A percentile compares a stretch with the other conserved stretches of the same genome.
Conservation (phyloP, 2,329 filamentous ascomycete genomes). For the Decorospora gaudefroyi region DNA sequence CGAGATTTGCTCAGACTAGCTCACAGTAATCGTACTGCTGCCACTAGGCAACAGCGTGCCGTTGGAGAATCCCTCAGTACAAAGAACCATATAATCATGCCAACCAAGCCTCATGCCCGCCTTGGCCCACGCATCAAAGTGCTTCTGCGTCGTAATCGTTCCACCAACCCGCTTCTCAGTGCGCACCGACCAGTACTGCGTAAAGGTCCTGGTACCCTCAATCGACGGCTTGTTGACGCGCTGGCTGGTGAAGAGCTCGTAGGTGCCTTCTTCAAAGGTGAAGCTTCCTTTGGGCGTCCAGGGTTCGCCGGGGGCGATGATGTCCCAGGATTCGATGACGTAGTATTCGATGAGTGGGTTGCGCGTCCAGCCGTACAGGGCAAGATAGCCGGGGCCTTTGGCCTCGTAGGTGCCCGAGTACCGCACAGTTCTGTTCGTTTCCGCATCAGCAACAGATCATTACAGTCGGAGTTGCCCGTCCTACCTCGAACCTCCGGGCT, state of each 20-base stretch:
- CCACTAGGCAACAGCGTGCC: conserved; percentile 13
- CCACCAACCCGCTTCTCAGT: conserved; percentile 55
- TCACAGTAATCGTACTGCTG: conserved; percentile 11
- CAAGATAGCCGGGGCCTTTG: conserved; percentile 31
- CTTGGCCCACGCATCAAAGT: conserved; percentile 37
- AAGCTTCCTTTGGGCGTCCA: conserved; percentile 53
- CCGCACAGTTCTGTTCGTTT: conserved; percentile 18
- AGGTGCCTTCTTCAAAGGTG: conserved; percentile 57
- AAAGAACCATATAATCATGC: conserved; percentile 14
- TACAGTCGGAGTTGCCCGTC: conserved; percentile 49
- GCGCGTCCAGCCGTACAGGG: conserved; percentile 61
- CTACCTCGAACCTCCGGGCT: conserved; percentile 42
- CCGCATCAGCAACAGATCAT: no score
- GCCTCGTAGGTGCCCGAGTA: conserved; percentile 30
- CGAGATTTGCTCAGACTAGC: conserved; percentile 1
- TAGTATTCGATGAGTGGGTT: conserved; percentile 62
- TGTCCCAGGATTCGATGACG: conserved; percentile 58
- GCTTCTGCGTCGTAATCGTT: conserved; percentile 32
- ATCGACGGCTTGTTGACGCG: conserved; percentile 59
- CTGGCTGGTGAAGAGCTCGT: conserved; percentile 52
- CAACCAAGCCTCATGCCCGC: conserved; percentile 13
- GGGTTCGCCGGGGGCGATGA: conserved; percentile 44
- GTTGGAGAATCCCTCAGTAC: conserved; percentile 12
- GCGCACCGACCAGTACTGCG: conserved; percentile 60
- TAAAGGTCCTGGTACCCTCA: conserved; percentile 57